phyloP scores from a whole-genome alignment of 176 grass and related monocot species.

The Raddia distichophylla region DNA sequence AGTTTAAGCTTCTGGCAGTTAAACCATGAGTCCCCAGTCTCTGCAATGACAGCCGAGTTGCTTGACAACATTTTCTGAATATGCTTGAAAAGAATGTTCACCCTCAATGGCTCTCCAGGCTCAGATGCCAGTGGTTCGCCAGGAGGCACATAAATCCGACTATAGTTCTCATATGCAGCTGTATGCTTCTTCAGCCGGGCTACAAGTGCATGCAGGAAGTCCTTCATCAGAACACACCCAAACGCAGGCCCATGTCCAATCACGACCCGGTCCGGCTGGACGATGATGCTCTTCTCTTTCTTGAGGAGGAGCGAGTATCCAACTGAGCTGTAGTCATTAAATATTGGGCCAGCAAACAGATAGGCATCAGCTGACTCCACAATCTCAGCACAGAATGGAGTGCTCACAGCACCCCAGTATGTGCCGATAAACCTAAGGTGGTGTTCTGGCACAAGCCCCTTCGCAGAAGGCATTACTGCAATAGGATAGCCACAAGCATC shows the following conservation, averaged over 20 bases:
- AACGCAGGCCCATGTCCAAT: slow-evolving; percentile 60
- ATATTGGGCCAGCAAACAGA: slow-evolving; percentile 61
- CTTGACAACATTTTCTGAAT: slow-evolving; percentile 50
- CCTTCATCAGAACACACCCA: slow-evolving; percentile 65
- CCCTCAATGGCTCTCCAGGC: slow-evolving; percentile 55
- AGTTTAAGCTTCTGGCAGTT: slow-evolving; percentile 66
- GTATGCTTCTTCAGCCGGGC: slow-evolving; percentile 50
- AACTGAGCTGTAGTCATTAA: slow-evolving; percentile 68
- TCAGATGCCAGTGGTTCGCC: slow-evolving; percentile 41
- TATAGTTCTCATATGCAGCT: slow-evolving; percentile 49
- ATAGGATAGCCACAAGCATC: slow-evolving; percentile 50
- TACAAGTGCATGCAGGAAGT: slow-evolving; percentile 53
- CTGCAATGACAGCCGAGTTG: slow-evolving; percentile 47
- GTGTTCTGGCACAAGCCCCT: slow-evolving; percentile 59
- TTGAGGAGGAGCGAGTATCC: slow-evolving; percentile 59
- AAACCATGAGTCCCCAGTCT: slow-evolving; percentile 73
- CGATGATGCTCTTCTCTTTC: slow-evolving; percentile 61
- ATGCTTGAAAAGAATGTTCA: slow-evolving; percentile 63
- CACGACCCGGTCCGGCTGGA: slow-evolving; percentile 54
- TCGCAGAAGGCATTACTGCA: slow-evolving; percentile 58
- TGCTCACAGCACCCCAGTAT: slow-evolving; percentile 66
- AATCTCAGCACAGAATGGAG: slow-evolving; percentile 58
- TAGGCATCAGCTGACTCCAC: slow-evolving; percentile 65
- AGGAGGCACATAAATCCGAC: slow-evolving; percentile 50
- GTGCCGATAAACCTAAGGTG: slow-evolving; percentile 57